phyloP scores from a whole-genome alignment of 192 early-diverging fungal species.

The Rhizophagus clarus region DNA sequence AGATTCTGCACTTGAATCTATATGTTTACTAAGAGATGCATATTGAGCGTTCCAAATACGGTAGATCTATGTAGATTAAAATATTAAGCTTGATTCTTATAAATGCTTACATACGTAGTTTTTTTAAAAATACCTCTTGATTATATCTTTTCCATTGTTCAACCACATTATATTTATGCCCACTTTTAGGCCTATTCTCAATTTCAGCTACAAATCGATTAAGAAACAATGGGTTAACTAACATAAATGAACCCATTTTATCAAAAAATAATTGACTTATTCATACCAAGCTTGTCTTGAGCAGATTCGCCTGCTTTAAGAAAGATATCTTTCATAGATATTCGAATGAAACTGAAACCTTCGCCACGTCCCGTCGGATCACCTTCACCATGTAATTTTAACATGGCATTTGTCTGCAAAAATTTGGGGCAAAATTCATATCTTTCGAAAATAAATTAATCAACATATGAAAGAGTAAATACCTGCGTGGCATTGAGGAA shows the following conservation, averaged over 20 bases:
- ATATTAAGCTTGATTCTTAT: not conserved
- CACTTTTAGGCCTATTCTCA: constrained; percentile 77
- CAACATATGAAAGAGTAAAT: not conserved
- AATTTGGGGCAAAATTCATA: not conserved
- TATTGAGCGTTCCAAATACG: constrained; percentile 93
- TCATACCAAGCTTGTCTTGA: constrained; percentile 70
- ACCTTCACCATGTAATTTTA: constrained; percentile 93
- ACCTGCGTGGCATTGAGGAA: constrained; percentile 89
- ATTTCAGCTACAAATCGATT: constrained; percentile 62
- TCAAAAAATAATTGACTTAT: not conserved
- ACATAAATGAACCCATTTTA: not conserved
- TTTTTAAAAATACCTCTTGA: constrained; percentile 63
- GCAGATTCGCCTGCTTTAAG: constrained; percentile 82
- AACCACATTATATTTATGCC: constrained; percentile 82
- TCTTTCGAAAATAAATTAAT: not conserved
- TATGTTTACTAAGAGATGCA: constrained; percentile 57
- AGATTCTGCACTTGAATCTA: constrained; percentile 35
- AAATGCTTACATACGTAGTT: not conserved
- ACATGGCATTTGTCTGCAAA: constrained; percentile 78
- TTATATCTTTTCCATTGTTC: constrained; percentile 95
- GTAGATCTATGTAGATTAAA: constrained; percentile 56
- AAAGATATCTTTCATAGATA: constrained; percentile 98
- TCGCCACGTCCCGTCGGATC: constrained; percentile 95
- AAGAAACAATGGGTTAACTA: not conserved
- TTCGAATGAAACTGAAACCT: constrained; percentile 97